Evolutionary conservation across 179 eudicot species (phyloP).

Genomic region (Carnegiea gigantea): DNA sequence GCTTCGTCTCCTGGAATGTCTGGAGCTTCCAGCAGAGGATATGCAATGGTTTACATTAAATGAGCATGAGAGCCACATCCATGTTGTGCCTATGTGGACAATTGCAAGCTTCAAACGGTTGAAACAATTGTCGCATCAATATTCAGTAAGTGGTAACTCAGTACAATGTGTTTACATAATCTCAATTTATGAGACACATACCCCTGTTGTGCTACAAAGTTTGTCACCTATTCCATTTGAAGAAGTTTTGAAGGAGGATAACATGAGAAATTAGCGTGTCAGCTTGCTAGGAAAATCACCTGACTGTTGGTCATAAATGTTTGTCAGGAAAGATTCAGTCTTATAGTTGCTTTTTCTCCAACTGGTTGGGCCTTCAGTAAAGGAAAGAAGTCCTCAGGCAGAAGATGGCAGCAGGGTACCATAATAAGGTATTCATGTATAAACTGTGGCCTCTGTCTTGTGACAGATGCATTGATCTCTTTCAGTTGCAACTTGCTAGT

Average conservation of each 20-base stretch:
- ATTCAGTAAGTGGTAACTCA: slow-evolving; percentile 51
- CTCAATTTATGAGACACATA: background rate
- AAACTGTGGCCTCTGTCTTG: background rate
- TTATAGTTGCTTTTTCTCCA: slow-evolving; percentile 90
- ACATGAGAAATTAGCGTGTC: background rate
- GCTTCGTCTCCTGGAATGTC: slow-evolving; percentile 74
- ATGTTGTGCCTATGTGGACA: slow-evolving; percentile 95
- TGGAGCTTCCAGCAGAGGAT: slow-evolving; percentile 70
- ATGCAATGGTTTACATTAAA: slow-evolving; percentile 78
- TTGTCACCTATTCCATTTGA: background rate
- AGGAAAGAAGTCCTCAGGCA: slow-evolving; percentile 82
- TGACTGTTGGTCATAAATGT: slow-evolving; percentile 20
- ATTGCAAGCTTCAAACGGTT: slow-evolving; percentile 89
- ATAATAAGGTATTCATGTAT: slow-evolving; percentile 63
- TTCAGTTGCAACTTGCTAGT: background rate
- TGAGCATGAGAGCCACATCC: slow-evolving; percentile 84
- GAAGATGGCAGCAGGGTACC: slow-evolving; percentile 94
- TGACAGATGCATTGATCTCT: background rate
- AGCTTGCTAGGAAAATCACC: background rate
- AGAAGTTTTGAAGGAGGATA: background rate
- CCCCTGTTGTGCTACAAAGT: background rate
- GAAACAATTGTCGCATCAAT: slow-evolving; percentile 69
- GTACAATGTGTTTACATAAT: background rate
- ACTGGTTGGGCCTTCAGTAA: slow-evolving; percentile 94
- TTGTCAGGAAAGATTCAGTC: slow-evolving; percentile 64